phyloP scores from a whole-genome alignment of 2,329 filamentous ascomycete genomes.

The Aureobasidium lini region DNA sequence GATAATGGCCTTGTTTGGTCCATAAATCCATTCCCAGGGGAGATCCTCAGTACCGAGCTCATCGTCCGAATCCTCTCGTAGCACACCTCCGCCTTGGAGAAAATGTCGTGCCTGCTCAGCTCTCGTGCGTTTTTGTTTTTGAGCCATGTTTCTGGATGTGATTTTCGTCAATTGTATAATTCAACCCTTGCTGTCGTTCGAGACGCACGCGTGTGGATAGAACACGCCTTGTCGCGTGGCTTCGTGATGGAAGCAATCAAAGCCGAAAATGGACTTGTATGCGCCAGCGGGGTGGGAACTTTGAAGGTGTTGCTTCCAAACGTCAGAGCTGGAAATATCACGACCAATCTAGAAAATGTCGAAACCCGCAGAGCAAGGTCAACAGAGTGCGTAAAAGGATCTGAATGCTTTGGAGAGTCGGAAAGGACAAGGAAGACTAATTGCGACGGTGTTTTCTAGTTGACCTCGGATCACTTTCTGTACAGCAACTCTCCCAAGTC shows the following conservation, averaged over 20 bases:
- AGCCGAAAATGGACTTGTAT: constrained; percentile 1
- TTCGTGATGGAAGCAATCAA: constrained; percentile 7
- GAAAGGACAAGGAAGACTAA: background rate
- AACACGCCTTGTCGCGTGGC: constrained; percentile 2
- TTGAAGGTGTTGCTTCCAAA: background rate
- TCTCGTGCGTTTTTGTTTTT: constrained; percentile 31
- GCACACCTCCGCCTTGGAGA: constrained; percentile 54
- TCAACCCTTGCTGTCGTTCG: background rate
- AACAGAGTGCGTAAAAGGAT: background rate
- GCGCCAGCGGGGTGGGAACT: background rate
- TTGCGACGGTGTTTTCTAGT: constrained; percentile 33
- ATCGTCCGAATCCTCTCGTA: constrained; percentile 77
- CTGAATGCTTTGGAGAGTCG: no score
- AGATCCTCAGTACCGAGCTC: constrained; percentile 56
- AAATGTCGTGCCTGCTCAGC: constrained; percentile 41
- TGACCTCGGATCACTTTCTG: constrained; percentile 68
- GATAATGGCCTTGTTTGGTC: constrained; percentile 47
- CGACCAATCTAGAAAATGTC: background rate
- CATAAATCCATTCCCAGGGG: constrained; percentile 53
- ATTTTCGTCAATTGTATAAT: background rate
- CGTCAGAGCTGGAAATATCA: constrained; percentile 1
- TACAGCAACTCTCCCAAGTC: constrained; percentile 79
- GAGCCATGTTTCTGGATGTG: background rate
- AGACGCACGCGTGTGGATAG: background rate
- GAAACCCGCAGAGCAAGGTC: background rate